Evolutionary conservation across 2,329 filamentous ascomycete genomes (phyloP), one percentile per base, ranked within the genome.

Genomic region (Plenodomus tracheiphilus): DNA sequence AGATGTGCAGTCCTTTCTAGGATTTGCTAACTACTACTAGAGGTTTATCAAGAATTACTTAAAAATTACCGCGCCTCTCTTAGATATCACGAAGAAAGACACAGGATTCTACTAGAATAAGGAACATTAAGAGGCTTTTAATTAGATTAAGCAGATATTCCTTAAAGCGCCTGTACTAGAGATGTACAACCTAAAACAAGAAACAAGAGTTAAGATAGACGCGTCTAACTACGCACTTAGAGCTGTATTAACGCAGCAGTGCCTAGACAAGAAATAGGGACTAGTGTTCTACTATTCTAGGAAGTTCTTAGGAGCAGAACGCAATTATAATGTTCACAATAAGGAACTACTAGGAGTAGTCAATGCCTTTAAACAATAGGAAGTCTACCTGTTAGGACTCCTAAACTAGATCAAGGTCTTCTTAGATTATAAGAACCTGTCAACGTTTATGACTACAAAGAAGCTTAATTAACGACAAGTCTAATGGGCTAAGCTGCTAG

Each of bases 241-340:
- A 37, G 41, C 32, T 47, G 18, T 35, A 43, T 11, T 40, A 18
- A 28, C 18, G 41, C 41, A 46, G 38, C 13, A 36, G n/a, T n/a
- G n/a, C n/a, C n/a, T n/a, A n/a, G n/a, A 46, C 25, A 51, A 37
- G 22, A 72, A 61, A 35, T 49, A 44, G 41, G 36, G 46, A 36
- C 32, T 36, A 36, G 32, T 36, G 15, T 36, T 15, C 32, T 36
- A 36, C 13, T 36, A 36, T 36, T 43, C 41, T 6, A 36, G 15
- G 13, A 6, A 36, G 13, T 15, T 6, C 17, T 15, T 32, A 30
- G 19, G 17, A 41, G 30, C 19, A 44, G 38, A 47, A 34, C 25
- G 44, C 38, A 47, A 21, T 40, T 69, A 37, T 9, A 40, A 25
- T 51, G 63, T 30, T 53, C 54, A 39, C 41, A 41, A 51, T 71